A percentile compares a stretch with the other conserved stretches of the same genome.
Evolutionary conservation across 345 rosid species (phyloP).

Genomic region (Pugionium cornutum): DNA sequence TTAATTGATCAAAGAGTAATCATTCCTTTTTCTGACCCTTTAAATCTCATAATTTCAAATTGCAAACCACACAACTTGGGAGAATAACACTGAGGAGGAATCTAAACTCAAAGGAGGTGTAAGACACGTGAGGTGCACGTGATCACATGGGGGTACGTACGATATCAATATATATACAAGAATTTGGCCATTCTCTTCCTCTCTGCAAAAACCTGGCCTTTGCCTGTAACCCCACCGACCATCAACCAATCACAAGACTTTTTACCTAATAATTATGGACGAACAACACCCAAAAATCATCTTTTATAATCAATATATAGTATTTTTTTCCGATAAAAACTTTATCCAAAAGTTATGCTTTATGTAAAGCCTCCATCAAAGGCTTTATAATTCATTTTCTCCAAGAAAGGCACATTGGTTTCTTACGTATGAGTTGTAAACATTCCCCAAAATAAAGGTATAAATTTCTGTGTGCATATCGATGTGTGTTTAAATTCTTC

Average conservation of each 20-base stretch:
- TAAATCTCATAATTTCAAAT: constrained; percentile 2
- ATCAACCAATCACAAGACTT: constrained; percentile 31
- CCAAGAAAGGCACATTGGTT: constrained; percentile 40
- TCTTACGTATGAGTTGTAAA: constrained; percentile 31
- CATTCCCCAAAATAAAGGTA: constrained; percentile 31
- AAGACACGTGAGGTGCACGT: constrained; percentile 37
- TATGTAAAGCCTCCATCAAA: constrained; percentile 41
- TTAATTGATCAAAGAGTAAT: constrained; percentile 18
- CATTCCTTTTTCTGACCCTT: constrained; percentile 12
- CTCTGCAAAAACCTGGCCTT: constrained; percentile 33
- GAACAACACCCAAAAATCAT: constrained; percentile 23
- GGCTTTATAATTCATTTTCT: constrained; percentile 38
- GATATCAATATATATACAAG: neutral
- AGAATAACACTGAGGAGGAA: constrained; percentile 27
- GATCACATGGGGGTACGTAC: constrained; percentile 29
- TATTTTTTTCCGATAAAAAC: neutral
- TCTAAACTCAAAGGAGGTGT: constrained; percentile 34
- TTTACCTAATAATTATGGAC: neutral
- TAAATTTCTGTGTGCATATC: neutral
- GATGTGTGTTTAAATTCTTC: no score
- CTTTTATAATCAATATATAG: neutral
- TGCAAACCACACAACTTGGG: constrained; percentile 20
- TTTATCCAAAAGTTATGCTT: constrained; percentile 50
- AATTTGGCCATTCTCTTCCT: constrained; percentile 21
- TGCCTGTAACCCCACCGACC: constrained; percentile 34